These are phyloP conservation scores for Pyrenochaeta sp. DNA, from an alignment of 2,329 filamentous ascomycete species.

Conservation along the genomic window DNA sequence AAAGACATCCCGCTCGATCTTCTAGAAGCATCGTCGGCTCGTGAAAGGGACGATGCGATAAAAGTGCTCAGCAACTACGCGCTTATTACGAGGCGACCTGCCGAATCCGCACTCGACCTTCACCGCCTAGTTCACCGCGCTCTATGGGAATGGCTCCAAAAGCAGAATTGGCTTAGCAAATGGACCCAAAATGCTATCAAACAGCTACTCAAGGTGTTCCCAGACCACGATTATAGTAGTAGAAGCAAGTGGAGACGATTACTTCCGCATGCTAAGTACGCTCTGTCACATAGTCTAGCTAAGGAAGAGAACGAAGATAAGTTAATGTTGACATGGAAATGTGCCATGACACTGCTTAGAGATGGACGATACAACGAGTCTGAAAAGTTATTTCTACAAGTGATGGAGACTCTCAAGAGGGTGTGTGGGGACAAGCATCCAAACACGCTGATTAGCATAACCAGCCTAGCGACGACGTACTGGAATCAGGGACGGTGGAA, in stretches of 20 bases:
- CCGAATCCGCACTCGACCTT: constrained; percentile 17
- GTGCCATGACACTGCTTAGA: constrained; percentile 16
- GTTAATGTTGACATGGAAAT: constrained; percentile 12
- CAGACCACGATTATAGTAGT: constrained; percentile 16
- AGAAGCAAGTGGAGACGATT: constrained; percentile 32
- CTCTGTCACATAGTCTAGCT: constrained; percentile 13
- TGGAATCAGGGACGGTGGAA: not conserved
- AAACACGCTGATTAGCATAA: constrained; percentile 13
- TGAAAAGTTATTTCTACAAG: constrained; percentile 20
- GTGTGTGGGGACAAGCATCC: constrained; percentile 13
- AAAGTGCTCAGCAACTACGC: constrained; percentile 14
- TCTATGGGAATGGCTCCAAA: constrained; percentile 10
- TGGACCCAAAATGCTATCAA: constrained; percentile 15
- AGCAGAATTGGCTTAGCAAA: constrained; percentile 4
- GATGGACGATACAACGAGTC: constrained; percentile 20
- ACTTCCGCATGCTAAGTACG: constrained; percentile 23
- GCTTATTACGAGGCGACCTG: constrained; percentile 18
- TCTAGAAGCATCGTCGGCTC: constrained; percentile 17
- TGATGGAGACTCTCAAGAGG: constrained; percentile 20
- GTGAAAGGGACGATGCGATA: constrained; percentile 21
- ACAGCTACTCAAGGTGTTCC: constrained; percentile 24
- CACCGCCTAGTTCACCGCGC: constrained; percentile 22
- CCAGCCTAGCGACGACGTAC: constrained; percentile 6
- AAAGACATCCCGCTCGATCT: constrained; percentile 28
- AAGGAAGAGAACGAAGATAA: constrained; percentile 9